phyloP scores from a whole-genome alignment of 768 basidiomycete genomes.

The Russula sp. region DNA sequence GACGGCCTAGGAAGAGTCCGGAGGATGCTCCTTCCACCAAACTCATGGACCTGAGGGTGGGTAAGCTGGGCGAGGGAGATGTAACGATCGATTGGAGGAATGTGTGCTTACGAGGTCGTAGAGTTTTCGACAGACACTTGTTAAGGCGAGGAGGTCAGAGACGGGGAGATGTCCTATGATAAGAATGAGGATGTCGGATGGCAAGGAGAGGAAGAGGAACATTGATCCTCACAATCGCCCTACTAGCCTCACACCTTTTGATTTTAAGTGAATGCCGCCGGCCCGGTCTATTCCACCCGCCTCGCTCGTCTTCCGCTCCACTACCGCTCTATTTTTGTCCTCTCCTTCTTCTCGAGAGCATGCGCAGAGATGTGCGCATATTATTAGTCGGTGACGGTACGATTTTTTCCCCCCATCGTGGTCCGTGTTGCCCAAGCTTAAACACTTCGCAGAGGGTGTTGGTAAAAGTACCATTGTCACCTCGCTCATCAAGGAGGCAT shows the following conservation, averaged over 20 bases:
- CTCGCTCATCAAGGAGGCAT: constrained; percentile 96
- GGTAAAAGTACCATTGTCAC: constrained; percentile 98
- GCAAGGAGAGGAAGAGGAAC: constrained; percentile 18
- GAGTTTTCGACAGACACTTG: constrained; percentile 16
- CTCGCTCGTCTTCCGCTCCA: background rate
- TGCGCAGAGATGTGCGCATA: constrained; percentile 93
- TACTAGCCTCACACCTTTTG: background rate
- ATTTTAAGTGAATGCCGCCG: constrained; percentile 1
- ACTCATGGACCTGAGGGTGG: constrained; percentile 25
- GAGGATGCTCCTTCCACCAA: constrained; percentile 24
- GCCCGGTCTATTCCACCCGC: background rate
- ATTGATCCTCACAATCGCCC: background rate
- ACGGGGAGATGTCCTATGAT: constrained; percentile 26
- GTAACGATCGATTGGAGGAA: background rate
- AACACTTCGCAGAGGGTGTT: constrained; percentile 71
- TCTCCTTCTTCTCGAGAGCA: constrained; percentile 36
- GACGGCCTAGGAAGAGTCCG: constrained; percentile 19
- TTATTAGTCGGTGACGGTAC: constrained; percentile 91
- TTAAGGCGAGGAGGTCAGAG: constrained; percentile 22
- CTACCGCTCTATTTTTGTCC: background rate
- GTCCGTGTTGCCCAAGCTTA: constrained; percentile 13
- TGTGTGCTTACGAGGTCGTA: constrained; percentile 21
- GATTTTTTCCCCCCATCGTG: constrained; percentile 33
- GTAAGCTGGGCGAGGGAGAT: background rate
- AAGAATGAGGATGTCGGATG: constrained; percentile 26